These are phyloP conservation scores for Lagerstroemia speciosa DNA, from an alignment of 345 rosid species.

Conservation along the genomic window DNA sequence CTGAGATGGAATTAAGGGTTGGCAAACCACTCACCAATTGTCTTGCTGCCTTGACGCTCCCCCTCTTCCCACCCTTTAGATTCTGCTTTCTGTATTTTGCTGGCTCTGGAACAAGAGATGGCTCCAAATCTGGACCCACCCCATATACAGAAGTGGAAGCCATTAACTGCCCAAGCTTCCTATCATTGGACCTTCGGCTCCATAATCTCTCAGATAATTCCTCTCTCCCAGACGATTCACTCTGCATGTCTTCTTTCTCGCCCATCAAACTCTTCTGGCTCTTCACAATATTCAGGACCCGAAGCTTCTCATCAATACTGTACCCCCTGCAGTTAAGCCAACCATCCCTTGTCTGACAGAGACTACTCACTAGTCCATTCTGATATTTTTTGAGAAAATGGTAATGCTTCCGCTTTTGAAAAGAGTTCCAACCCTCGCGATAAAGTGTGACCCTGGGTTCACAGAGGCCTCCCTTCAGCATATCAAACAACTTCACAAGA, in stretches of 20 bases:
- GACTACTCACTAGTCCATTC: slow-evolving; percentile 60
- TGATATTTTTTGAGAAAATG: slow-evolving; percentile 80
- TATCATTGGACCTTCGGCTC: slow-evolving; percentile 51
- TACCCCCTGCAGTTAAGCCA: slow-evolving; percentile 78
- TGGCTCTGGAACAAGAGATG: slow-evolving; percentile 31
- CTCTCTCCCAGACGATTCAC: slow-evolving; percentile 54
- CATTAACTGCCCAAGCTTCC: slow-evolving; percentile 37
- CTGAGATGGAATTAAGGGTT: slow-evolving; percentile 36
- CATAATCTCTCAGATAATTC: slow-evolving; percentile 47
- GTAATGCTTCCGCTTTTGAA: slow-evolving; percentile 65
- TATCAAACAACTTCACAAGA: slow-evolving; percentile 60
- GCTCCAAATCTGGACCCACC: slow-evolving; percentile 37
- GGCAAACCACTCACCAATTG: slow-evolving; percentile 28
- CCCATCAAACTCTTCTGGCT: slow-evolving; percentile 74
- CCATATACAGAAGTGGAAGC: slow-evolving; percentile 30
- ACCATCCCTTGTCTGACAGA: slow-evolving; percentile 84
- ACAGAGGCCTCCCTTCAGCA: slow-evolving; percentile 90
- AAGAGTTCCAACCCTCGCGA: slow-evolving; percentile 62
- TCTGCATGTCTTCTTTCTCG: slow-evolving; percentile 62
- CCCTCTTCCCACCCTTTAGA: slow-evolving; percentile 53
- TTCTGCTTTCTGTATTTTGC: slow-evolving; percentile 51
- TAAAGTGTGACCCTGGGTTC: slow-evolving; percentile 93
- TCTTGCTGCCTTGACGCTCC: slow-evolving; percentile 35
- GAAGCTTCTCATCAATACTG: slow-evolving; percentile 80
- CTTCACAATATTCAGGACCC: slow-evolving; percentile 71